Base-by-base conservation (phyloP, 805 yeast genomes). In the Candida ortonii region DNA sequence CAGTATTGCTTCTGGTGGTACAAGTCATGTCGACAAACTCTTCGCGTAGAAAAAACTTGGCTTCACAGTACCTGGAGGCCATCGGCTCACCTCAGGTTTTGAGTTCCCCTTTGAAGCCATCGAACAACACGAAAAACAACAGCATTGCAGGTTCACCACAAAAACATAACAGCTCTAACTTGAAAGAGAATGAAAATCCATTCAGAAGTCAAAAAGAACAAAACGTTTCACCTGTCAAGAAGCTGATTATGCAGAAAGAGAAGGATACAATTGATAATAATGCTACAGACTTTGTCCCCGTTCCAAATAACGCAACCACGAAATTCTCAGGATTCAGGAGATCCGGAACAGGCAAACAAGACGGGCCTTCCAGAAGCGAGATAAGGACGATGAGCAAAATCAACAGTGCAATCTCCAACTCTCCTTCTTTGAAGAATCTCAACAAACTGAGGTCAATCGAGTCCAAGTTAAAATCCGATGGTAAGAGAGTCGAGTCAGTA, bases 341-440 rank as follows among this genome's bases (percentile, higher is more conserved):
- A 29, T 28, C 38, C 20, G 34, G 36, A 16, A 27, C 20, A 21
- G 33, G 25, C 17, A 18, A 27, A 11, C 22, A 36, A 30, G 28
- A 39, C 13, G 31, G 38, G 30, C 46, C 52, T 5, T 33, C 52
- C 7, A 53, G 43, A 31, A 52, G 57, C 23, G 62, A 59, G 34
- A 47, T 50, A 22, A 47, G 40, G 15, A 48, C 53, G 7, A 54
- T 61, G 62, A 55, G 57, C n/a, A 46, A 52, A 26, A 58, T 60
- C 25, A 55, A 49, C 28, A 50, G 57, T 24, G 58, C 57, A 1
- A 53, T 62, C 53, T 50, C 64, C 1, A 53, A 50, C 16, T 62
- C 66, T 1, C 67, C 67, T 1, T 61, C 65, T 9, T 35, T 57
- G 45, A 61, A 62, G 33, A 60, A 59, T 29, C 39, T 61, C 31